Evolutionary conservation across 306 rosid species (phyloP).

Genomic region (Vachellia collinsii): DNA sequence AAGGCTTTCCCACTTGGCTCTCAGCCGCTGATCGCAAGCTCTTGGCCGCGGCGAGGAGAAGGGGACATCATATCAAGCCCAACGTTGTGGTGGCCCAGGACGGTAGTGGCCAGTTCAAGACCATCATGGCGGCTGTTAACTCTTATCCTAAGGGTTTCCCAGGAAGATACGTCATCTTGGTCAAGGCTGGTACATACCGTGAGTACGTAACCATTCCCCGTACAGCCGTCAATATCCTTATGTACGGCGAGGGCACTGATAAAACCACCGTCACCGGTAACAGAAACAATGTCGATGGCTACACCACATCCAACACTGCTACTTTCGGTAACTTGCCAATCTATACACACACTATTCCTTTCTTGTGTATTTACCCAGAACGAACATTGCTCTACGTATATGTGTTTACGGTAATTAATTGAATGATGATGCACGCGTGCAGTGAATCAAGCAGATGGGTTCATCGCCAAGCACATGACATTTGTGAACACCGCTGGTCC

Average conservation of each 20-base stretch:
- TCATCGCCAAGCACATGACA: conserved; percentile 55
- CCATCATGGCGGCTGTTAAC: conserved; percentile 47
- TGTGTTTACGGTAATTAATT: no score
- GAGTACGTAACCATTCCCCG: conserved; percentile 45
- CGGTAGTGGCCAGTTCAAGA: conserved; percentile 55
- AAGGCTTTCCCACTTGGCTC: conserved; percentile 59
- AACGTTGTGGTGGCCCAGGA: conserved; percentile 62
- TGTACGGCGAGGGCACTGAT: conserved; percentile 63
- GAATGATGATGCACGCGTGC: conserved; percentile 7
- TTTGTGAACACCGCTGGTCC: conserved; percentile 66
- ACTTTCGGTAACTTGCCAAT: conserved; percentile 48
- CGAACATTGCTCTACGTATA: no score
- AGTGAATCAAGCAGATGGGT: conserved; percentile 45
- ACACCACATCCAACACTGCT: conserved; percentile 51
- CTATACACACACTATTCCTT: not conserved
- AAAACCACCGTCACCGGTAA: conserved; percentile 64
- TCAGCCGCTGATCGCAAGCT: conserved; percentile 49
- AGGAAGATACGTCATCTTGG: conserved; percentile 51
- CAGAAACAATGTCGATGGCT: conserved; percentile 40
- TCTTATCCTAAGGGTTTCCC: conserved; percentile 42
- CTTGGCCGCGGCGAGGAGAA: not conserved
- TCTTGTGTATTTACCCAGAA: not conserved
- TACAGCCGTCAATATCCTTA: conserved; percentile 41
- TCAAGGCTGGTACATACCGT: conserved; percentile 54
- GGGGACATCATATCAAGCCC: conserved; percentile 28